phyloP scores from a whole-genome alignment of 2,329 filamentous ascomycete species.

The Tolypocladium endophyticum region DNA sequence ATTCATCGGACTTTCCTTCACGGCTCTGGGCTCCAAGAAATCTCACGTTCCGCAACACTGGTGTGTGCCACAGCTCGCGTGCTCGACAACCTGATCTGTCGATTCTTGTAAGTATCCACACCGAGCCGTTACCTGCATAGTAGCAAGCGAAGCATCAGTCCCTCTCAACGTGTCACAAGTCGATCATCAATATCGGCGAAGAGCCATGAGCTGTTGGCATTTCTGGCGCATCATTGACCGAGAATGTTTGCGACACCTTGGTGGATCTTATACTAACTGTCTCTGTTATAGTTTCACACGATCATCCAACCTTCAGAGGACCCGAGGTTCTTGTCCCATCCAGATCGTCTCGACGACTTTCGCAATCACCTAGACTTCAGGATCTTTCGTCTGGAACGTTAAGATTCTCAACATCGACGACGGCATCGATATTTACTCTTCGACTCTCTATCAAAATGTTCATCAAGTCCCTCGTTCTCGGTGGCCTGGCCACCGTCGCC shows the following conservation, averaged over 20 bases:
- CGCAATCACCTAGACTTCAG: constrained; percentile 2
- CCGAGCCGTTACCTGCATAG: neutral
- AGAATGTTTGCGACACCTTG: neutral
- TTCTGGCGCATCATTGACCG: neutral
- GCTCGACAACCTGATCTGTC: neutral
- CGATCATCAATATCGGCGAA: too few relatives aligned
- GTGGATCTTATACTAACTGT: neutral
- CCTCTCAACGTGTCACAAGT: too few relatives aligned
- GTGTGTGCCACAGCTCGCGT: neutral
- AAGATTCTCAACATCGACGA: constrained; percentile 7
- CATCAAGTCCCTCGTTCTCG: constrained; percentile 35
- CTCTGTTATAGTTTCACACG: neutral
- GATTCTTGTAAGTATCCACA: neutral
- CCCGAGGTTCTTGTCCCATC: neutral
- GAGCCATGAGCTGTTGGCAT: neutral
- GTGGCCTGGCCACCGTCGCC: constrained; percentile 48
- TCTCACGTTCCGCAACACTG: constrained; percentile 5
- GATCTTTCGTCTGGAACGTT: constrained; percentile 22
- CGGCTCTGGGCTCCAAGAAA: constrained; percentile 7
- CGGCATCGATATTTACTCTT: constrained; percentile 1
- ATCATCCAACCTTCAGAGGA: neutral
- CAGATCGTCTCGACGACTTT: constrained; percentile 14
- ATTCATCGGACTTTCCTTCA: constrained; percentile 11
- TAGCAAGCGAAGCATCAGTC: neutral
- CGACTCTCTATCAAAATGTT: constrained; percentile 41